Base-by-base conservation (phyloP, 768 basidiomycete species). In the Baorangia bicolor region DNA sequence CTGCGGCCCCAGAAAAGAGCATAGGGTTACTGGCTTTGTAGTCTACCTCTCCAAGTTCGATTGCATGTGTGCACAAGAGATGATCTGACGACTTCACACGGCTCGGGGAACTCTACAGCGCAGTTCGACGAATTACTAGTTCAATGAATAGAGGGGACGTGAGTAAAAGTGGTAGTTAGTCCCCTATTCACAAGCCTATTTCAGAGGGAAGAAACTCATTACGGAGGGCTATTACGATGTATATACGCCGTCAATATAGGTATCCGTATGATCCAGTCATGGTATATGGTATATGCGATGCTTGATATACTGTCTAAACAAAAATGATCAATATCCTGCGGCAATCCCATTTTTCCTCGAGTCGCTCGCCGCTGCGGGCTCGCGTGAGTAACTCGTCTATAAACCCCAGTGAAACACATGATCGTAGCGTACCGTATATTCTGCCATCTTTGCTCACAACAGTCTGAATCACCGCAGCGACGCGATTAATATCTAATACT, bases 281-380 rank as follows among this genome's bases (percentile, higher is more conserved):
- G 25, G 14, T 31, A 16, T 20, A 21, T 21, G 20, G 12, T 18
- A n/a, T 23, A 20, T n/a, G n/a, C 7, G 14, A 25, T 28, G 23
- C 25, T 14, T 11, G 25, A 14, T 11, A 18, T 28, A 9, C 23
- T 10, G 18, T 14, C 34, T 18, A 27, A 31, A 20, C 34, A 2
- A 34, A n/a, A 3, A 7, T 10, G 10, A 38, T 71, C 65, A 92
- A 73, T 94, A 95, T 4, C 90, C 94, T 44, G 90, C 85, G 5
- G 94, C 90, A 39, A 94, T 81, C n/a, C 94, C 94, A 59, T 93
- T 90, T 77, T 95, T 96, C 67, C 94, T 81, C 20, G 90, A 92
- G 72, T 97, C 94, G 67, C 90, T 92, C 10, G 91, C 88, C 57
- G 92, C 94, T 90, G 61, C 41, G 25, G 25, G 35, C 18, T 33